Evolutionary conservation across 2,329 filamentous ascomycete species (phyloP).

Genomic region (Alternaria sp.): DNA sequence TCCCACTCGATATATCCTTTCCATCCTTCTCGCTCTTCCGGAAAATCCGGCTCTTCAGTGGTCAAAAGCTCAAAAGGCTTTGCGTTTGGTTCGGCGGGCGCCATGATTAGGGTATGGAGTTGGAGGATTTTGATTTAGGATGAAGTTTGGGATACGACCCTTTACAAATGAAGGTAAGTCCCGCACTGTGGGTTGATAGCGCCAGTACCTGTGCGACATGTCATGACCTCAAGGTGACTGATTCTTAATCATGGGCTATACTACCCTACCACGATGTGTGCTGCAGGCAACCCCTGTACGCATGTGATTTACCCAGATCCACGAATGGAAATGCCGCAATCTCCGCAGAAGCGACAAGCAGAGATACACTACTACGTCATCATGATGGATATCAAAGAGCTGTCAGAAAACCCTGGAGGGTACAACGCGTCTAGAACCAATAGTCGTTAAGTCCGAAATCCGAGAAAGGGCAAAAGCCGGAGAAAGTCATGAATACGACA

Average conservation of each 20-base stretch:
- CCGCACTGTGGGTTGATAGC: neutral
- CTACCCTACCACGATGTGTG: neutral
- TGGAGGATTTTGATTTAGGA: neutral
- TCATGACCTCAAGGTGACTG: slow-evolving; percentile 19
- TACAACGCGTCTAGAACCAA: neutral
- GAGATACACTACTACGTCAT: slow-evolving; percentile 24
- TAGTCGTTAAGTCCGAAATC: neutral
- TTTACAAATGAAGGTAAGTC: neutral
- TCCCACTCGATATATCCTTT: slow-evolving; percentile 63
- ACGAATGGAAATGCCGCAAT: slow-evolving; percentile 13
- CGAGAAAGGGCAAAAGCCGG: slow-evolving; percentile 1
- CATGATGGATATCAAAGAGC: slow-evolving; percentile 17
- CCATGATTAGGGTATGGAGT: slow-evolving; percentile 29
- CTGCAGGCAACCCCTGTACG: slow-evolving; percentile 13
- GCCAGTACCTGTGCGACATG: slow-evolving; percentile 12
- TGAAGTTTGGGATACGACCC: neutral
- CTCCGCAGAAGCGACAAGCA: neutral
- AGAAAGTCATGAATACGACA: neutral
- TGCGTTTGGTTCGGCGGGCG: slow-evolving; percentile 43
- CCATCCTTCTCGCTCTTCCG: slow-evolving; percentile 58
- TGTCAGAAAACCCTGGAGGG: slow-evolving; percentile 2
- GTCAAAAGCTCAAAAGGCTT: slow-evolving; percentile 38
- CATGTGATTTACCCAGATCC: neutral
- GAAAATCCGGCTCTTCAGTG: slow-evolving; percentile 46
- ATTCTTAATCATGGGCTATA: slow-evolving; percentile 11